Percentiles rank a stretch among this genome's conserved stretches.
Evolutionary conservation across 2,329 filamentous ascomycete species (phyloP).

Genomic region (Sporothrix phasma): DNA sequence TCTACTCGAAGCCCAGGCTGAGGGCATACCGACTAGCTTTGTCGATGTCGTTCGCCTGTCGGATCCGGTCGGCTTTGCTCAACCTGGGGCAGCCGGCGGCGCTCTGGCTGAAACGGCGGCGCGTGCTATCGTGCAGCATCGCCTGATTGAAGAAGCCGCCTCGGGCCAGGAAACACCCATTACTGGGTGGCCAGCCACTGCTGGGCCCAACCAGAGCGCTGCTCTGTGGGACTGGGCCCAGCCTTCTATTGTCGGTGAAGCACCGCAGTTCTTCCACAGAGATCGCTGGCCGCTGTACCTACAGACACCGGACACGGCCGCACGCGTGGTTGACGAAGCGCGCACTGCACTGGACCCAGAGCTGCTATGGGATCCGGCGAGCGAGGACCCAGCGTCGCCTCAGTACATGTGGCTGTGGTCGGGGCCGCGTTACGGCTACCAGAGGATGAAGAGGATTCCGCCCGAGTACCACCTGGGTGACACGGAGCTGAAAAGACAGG

Average conservation of each 20-base stretch:
- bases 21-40: constrained; percentile 17
- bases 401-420: constrained; percentile 20
- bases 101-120: constrained; percentile 17
- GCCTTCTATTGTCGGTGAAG: constrained; percentile 19
- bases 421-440: constrained; percentile 18
- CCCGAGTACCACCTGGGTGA: constrained; percentile 30
- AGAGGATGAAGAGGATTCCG: constrained; percentile 21
- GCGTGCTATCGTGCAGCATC: constrained; percentile 27
- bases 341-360: constrained; percentile 16
- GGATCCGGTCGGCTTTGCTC: constrained; percentile 20
- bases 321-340: not conserved
- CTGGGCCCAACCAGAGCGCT: constrained; percentile 14
- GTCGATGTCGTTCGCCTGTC: constrained; percentile 26
- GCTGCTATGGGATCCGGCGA: constrained; percentile 23
- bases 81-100: constrained; percentile 7
- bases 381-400: constrained; percentile 22
- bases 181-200: constrained; percentile 19
- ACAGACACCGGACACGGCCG: constrained; percentile 26
- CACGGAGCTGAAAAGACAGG: constrained; percentile 28
- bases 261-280: constrained; percentile 34
- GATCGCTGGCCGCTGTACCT: constrained; percentile 39
- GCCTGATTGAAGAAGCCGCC: constrained; percentile 35
- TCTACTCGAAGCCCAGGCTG: not conserved
- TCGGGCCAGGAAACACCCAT: constrained; percentile 35
- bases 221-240: constrained; percentile 30